Evolutionary conservation across 306 rosid genomes (phyloP), one percentile per base, ranked within the genome.

Genomic region (Acacia confusa): DNA sequence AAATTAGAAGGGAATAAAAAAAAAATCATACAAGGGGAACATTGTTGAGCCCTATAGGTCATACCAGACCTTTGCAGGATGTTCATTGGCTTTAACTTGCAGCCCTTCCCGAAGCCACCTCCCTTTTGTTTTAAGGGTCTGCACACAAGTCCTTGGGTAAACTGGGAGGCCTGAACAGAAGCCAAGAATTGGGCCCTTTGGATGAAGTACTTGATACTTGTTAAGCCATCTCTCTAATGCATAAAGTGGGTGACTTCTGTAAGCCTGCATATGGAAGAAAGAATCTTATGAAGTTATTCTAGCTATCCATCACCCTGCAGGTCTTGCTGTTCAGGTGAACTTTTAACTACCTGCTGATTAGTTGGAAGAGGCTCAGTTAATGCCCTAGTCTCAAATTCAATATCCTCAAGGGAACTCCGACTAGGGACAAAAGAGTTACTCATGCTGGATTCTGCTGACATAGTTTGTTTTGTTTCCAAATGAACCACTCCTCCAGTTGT

Each of bases 351-450:
- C 97, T 90, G 97, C 81, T 95, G 99, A 85, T 95, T 95, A 44
- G 97, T 91, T 76, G 99, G 99, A 86, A 95, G 97, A 82, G 97
- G 95, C 86, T 95, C 99, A n/a, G 99, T 95, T 74, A 93, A 89
- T 84, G 97, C 97, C 86, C 95, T 87, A 74, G 97, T 92, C 92
- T 95, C 95, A 80, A 95, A 93, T 81, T 95, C 99, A 86, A 95
- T 81, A 74, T 95, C 99, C 89, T 95, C 99, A 45, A 95, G 91
- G 82, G 90, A 86, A 84, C 88, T 84, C 72, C 95, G 85, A 14
- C 94, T 75, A 85, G 85, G 89, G 79, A 74, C 79, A 81, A 65
- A 81, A 45, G 88, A 77, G 81, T 78, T 78, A 24, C 81, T 75
- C 61, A 4, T 73, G 79, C 80, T 81, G 68, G 85, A 88, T 82